phyloP scores from a whole-genome alignment of 306 rosid species.

The Fagus crenata region DNA sequence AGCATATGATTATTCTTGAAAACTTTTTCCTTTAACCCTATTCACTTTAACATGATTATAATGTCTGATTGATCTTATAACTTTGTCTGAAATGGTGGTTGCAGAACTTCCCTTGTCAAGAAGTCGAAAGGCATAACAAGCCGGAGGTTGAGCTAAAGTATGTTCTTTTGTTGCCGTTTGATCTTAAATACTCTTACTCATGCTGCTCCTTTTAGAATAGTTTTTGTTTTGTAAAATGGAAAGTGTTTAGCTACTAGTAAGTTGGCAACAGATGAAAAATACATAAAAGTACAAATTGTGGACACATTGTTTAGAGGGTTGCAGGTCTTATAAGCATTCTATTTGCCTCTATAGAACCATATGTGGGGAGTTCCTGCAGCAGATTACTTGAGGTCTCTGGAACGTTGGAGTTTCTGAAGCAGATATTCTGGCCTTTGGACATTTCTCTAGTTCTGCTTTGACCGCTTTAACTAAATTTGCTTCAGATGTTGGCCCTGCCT shows the following conservation, averaged over 20 bases:
- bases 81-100: slow-evolving; percentile 7
- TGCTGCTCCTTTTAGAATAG: not conserved
- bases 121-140: slow-evolving; percentile 98
- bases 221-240: not conserved
- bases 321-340: not conserved
- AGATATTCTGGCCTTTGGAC: not conserved
- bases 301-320: no score
- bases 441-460: not conserved
- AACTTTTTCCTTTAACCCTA: not conserved
- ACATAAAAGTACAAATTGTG: not conserved
- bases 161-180: slow-evolving; percentile 15
- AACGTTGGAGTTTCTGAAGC: not conserved
- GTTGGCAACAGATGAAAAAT: not conserved
- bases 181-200: slow-evolving; percentile 12
- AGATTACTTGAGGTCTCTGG: not conserved
- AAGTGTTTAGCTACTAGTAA: not conserved
- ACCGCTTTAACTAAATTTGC: not conserved
- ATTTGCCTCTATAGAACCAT: not conserved
- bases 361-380: not conserved
- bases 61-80: not conserved
- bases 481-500: not conserved
- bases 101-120: slow-evolving; percentile 98
- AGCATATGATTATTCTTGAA: not conserved
- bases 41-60: not conserved
- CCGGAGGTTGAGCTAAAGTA: slow-evolving; percentile 97